These are phyloP conservation scores for Trametes elegans DNA, from an alignment of 768 basidiomycete species.

Conservation along the genomic window DNA sequence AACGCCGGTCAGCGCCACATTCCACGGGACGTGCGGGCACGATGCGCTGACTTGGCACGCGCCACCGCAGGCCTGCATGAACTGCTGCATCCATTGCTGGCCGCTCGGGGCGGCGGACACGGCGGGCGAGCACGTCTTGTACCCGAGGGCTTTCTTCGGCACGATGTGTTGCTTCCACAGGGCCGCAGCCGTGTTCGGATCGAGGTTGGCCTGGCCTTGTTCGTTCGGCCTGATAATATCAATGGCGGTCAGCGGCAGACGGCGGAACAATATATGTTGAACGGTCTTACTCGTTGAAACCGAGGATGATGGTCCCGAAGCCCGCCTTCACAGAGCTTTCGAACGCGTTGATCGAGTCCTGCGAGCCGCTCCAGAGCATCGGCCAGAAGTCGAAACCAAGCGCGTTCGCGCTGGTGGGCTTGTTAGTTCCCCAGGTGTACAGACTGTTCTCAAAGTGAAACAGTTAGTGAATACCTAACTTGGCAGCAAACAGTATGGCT, in stretches of 20 bases:
- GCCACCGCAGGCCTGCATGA: slow-evolving; percentile 50
- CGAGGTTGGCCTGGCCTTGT: slow-evolving; percentile 56
- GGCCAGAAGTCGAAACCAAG: slow-evolving; percentile 55
- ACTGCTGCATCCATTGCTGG: slow-evolving; percentile 59
- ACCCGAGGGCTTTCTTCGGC: slow-evolving; percentile 57
- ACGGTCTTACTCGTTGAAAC: slow-evolving; percentile 81
- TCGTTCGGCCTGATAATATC: slow-evolving; percentile 77
- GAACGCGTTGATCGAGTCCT: slow-evolving; percentile 43
- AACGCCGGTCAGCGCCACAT: not conserved
- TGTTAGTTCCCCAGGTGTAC: slow-evolving; percentile 66
- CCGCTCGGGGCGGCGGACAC: slow-evolving; percentile 60
- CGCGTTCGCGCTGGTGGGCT: slow-evolving; percentile 38
- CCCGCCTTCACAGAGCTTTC: slow-evolving; percentile 43
- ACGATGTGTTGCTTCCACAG: slow-evolving; percentile 64
- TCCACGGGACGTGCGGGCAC: not conserved
- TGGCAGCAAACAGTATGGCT: too few species aligned
- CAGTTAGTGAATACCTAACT: not conserved
- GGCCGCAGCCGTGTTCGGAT: slow-evolving; percentile 43
- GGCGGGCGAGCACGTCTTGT: slow-evolving; percentile 62
- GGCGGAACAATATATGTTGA: not conserved
- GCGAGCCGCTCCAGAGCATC: slow-evolving; percentile 70
- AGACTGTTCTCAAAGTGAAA: too few species aligned
- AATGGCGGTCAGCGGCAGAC: too few species aligned
- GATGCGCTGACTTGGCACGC: slow-evolving; percentile 9
- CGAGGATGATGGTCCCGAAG: slow-evolving; percentile 51